Evolutionary conservation across 768 basidiomycete species (phyloP), one percentile per base, ranked within the genome.

Genomic region (Cytidiella melzeri): DNA sequence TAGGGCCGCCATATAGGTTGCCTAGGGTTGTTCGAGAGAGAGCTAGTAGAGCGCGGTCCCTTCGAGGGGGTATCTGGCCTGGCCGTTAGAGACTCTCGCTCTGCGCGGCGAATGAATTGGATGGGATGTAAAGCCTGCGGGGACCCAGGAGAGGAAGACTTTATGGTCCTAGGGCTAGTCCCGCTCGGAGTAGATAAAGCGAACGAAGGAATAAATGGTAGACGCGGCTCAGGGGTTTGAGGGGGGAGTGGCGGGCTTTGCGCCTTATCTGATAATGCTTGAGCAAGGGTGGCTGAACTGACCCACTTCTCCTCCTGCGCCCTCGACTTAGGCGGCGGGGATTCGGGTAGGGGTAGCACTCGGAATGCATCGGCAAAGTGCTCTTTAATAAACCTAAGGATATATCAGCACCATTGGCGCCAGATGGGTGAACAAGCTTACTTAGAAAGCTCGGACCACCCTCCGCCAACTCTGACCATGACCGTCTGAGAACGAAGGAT

Each of bases 381-480:
- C 50, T 81, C 81, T 58, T 82, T 80, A 62, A 94, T 87, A 68
- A 94, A 94, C 61, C 91, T 93, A 54, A 4, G 48, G 47, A 4
- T 52, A 24, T 18, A 36, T 28, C 12, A n/a, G 12, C 20, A 21
- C 13, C 7, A 34, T 7, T 15, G 30, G 30, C 7, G 30, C 15
- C 30, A 15, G 15, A 34, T 7, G 30, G 30, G 30, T 7, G n/a
- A n/a, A 34, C 23, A 30, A 21, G 73, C 84, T 41, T 64, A 94
- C 92, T 83, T 92, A 18, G 90, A 91, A 45, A 97, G 68, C 64
- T 95, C 92, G 48, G 80, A 72, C 93, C 93, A 97, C 15, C 94
- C 94, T 28, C 94, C 94, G 23, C 93, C 93, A 12, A 96, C 91
- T 51, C 93, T 80, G 39, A 97, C 93, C 93, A 96, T 96, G 54